Conservation (phyloP, 768 basidiomycete species). For the Tulasnella sp. region DNA sequence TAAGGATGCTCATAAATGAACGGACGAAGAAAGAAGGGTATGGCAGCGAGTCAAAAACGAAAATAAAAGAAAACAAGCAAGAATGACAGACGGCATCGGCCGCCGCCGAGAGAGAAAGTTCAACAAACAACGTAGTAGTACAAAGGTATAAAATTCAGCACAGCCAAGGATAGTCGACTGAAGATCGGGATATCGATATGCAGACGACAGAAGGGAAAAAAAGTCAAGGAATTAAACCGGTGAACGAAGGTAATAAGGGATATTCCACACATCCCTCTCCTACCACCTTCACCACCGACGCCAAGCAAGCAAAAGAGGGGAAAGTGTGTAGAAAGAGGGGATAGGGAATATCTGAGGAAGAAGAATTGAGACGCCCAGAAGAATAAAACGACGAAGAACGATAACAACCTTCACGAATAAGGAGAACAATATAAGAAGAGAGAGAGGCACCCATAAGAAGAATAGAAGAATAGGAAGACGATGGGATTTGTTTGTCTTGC, state of each 20-base stretch:
- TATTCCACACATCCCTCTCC: constrained; percentile 1
- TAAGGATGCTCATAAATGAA: no score
- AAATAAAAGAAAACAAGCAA: neutral
- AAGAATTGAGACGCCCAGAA: neutral
- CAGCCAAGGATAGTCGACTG: neutral
- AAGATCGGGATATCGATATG: neutral
- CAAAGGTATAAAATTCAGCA: constrained; percentile 1
- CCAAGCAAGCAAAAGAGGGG: neutral
- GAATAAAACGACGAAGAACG: neutral
- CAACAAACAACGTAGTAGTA: neutral
- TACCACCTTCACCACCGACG: no score
- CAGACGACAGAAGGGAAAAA: neutral
- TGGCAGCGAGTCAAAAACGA: neutral
- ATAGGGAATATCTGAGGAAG: neutral
- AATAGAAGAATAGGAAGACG: neutral
- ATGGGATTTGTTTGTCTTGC: neutral
- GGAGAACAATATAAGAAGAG: constrained; percentile 1
- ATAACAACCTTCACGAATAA: neutral
- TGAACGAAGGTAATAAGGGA: neutral
- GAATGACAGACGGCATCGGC: neutral
- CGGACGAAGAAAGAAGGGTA: neutral
- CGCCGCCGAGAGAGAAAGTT: neutral
- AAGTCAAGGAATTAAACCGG: neutral
- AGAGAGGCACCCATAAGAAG: constrained; percentile 3
- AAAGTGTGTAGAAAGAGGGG: neutral